Conservation (phyloP, 2,329 filamentous ascomycete species). For the Ilyonectria robusta region DNA sequence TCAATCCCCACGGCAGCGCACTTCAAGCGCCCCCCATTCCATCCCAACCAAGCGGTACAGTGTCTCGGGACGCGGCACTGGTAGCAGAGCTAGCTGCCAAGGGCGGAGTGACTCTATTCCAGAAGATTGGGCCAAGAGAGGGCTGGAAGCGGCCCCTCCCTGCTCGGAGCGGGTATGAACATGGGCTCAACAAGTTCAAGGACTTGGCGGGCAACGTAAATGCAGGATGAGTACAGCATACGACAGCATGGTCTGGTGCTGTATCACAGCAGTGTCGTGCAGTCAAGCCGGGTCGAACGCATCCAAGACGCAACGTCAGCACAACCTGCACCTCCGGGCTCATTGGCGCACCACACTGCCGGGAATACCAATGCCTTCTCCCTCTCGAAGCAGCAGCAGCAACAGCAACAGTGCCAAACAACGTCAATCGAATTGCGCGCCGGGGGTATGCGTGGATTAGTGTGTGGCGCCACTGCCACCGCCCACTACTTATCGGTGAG, state of each 20-base stretch:
- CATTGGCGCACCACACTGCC: constrained; percentile 31
- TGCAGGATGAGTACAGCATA: constrained; percentile 16
- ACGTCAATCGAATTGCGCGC: neutral
- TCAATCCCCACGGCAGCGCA: neutral
- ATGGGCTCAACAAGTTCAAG: neutral
- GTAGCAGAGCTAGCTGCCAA: neutral
- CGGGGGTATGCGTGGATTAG: neutral
- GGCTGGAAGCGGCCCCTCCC: constrained; percentile 14
- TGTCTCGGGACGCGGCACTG: constrained; percentile 21
- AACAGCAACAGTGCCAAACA: neutral
- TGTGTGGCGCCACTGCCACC: neutral
- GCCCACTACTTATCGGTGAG: neutral
- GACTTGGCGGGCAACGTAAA: constrained; percentile 1
- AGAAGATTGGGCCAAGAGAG: constrained; percentile 9
- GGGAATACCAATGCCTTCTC: constrained; percentile 23
- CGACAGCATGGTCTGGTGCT: constrained; percentile 23
- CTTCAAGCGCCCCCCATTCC: constrained; percentile 1
- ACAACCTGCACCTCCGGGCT: neutral
- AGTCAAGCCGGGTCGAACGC: constrained; percentile 28
- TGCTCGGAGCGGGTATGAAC: constrained; percentile 19
- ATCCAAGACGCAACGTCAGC: constrained; percentile 5
- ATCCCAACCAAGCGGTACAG: constrained; percentile 24
- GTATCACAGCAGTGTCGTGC: constrained; percentile 30
- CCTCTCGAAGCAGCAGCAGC: neutral
- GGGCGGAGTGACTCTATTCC: neutral